phyloP scores from a whole-genome alignment of 139 green algal genomes.

The Spirogloea muscicola region DNA sequence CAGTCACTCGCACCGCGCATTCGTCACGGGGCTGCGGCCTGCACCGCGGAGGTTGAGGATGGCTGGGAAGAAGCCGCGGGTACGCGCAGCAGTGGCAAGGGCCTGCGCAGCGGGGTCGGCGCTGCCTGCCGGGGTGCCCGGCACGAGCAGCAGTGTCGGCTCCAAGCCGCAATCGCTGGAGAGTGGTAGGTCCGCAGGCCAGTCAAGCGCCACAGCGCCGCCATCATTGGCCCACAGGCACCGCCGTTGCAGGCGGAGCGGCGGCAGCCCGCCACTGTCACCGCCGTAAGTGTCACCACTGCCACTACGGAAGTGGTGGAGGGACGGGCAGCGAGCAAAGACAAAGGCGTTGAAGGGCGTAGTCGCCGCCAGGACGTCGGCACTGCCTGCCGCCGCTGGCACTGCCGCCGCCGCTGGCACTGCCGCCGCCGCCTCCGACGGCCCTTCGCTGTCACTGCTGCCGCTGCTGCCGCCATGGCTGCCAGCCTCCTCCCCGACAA shows the following conservation, averaged over 20 bases:
- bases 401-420: no score
- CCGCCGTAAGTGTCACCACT: no score
- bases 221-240: conserved; percentile 4
- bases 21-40: conserved; percentile 9
- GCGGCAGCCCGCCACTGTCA: not conserved
- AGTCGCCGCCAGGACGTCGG: no score
- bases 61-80: conserved; percentile 2
- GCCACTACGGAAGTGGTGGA: no score
- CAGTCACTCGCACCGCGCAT: not conserved
- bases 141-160: conserved; percentile 5
- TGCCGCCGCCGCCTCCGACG: no score
- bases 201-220: conserved; percentile 3
- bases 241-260: not conserved
- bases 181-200: not conserved
- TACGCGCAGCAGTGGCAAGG: not conserved
- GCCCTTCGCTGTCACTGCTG: no score
- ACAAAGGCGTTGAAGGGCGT: no score
- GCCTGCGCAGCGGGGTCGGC: not conserved
- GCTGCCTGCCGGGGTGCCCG: conserved; percentile 4
- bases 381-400: no score
- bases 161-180: not conserved
- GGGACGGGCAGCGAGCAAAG: no score
- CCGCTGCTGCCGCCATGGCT: no score
- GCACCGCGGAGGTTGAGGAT: conserved; percentile 9
- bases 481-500: no score